Conservation (phyloP, 2,329 filamentous ascomycete species). For the Aspergillus sp. region DNA sequence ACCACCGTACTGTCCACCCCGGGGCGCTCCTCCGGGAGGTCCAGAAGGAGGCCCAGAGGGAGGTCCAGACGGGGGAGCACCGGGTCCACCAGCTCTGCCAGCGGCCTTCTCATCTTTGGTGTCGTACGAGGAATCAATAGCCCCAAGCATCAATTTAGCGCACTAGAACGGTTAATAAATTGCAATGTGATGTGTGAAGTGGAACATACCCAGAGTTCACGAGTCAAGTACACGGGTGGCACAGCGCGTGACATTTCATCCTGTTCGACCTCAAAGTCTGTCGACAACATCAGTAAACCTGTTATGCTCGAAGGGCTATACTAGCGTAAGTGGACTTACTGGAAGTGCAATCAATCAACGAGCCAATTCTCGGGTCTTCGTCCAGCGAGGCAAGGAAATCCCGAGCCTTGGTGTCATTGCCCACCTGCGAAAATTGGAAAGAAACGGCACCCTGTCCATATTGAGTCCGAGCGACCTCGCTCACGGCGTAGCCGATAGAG, state of each 20-base stretch:
- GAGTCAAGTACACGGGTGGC: slow-evolving; percentile 64
- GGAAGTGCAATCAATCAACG: slow-evolving; percentile 67
- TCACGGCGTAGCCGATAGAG: slow-evolving; percentile 57
- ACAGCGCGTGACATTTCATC: slow-evolving; percentile 65
- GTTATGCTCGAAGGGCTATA: background rate
- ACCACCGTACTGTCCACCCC: slow-evolving; percentile 41
- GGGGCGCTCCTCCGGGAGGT: slow-evolving; percentile 22
- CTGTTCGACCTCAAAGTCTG: slow-evolving; percentile 68
- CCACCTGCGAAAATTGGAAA: slow-evolving; percentile 70
- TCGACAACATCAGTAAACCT: slow-evolving; percentile 20
- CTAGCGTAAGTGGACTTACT: slow-evolving; percentile 50
- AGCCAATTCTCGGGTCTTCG: slow-evolving; percentile 61
- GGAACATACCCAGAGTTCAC: slow-evolving; percentile 60
- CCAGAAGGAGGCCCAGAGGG: slow-evolving; percentile 13
- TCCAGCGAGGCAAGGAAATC: slow-evolving; percentile 67
- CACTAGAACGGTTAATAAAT: slow-evolving; percentile 41
- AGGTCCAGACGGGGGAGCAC: slow-evolving; percentile 13
- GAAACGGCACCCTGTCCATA: slow-evolving; percentile 62
- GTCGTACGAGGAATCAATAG: slow-evolving; percentile 67
- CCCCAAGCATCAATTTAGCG: slow-evolving; percentile 67
- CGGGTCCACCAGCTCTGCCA: slow-evolving; percentile 29
- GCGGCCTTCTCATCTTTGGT: slow-evolving; percentile 63
- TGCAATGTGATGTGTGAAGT: background rate
- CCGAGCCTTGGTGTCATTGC: slow-evolving; percentile 65
- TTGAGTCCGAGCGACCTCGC: slow-evolving; percentile 52